Percentiles rank a stretch among this genome's conserved stretches.
phyloP scores from a whole-genome alignment of 1,284 basidiomycete species.

The Ganoderma lucidum region DNA sequence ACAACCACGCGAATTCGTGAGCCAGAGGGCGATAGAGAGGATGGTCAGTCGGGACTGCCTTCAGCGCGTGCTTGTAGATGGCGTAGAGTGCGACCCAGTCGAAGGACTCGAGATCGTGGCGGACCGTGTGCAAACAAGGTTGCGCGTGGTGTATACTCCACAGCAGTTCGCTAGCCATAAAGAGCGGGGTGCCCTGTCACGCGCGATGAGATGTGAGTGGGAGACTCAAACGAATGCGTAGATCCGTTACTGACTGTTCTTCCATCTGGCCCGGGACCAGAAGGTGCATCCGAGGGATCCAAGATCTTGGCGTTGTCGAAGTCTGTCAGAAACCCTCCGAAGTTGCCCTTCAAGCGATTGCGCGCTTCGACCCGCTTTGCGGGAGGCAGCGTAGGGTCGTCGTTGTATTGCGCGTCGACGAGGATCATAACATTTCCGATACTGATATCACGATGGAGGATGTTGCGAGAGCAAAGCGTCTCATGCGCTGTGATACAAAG shows the following conservation, averaged over 20 bases:
- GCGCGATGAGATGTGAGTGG: neutral
- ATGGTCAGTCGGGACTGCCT: neutral
- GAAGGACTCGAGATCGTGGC: slow-evolving; percentile 1
- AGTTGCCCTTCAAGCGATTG: neutral
- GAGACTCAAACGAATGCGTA: neutral
- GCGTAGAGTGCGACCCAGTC: neutral
- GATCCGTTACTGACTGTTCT: neutral
- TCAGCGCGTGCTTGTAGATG: neutral
- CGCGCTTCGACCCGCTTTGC: neutral
- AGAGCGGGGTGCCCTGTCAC: neutral
- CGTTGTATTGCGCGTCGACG: neutral
- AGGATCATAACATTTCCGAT: neutral
- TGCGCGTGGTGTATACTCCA: neutral
- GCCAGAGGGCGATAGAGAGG: neutral
- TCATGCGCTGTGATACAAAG: neutral
- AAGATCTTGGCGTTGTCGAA: neutral
- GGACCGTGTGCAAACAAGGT: neutral
- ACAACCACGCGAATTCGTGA: neutral
- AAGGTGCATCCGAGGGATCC: too few relatives aligned
- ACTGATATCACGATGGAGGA: neutral
- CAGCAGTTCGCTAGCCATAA: neutral
- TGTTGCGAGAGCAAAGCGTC: neutral
- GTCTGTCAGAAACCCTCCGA: neutral
- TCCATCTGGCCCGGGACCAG: too few relatives aligned
- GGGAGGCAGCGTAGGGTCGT: neutral